Conservation (phyloP, 1,284 basidiomycete species). For the Puccinia novopanici region DNA sequence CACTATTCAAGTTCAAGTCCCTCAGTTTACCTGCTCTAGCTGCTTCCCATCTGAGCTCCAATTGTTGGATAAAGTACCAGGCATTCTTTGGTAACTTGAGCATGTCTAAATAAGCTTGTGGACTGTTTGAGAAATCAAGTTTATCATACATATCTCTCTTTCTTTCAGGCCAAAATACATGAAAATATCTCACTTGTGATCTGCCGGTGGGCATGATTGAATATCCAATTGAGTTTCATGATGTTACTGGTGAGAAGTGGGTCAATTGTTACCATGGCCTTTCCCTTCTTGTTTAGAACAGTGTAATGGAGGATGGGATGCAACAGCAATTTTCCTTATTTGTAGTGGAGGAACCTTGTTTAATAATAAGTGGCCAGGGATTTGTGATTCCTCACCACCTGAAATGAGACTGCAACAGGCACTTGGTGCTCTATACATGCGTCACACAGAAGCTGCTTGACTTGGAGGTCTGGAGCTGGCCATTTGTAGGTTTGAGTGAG, state of each 20-base stretch:
- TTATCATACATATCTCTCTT: background rate
- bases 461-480: constrained; percentile 41
- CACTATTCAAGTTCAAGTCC: constrained; percentile 17
- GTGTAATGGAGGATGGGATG: constrained; percentile 2
- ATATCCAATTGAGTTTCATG: background rate
- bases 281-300: constrained; percentile 16
- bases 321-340: background rate
- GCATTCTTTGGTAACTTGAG: constrained; percentile 41
- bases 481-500: constrained; percentile 28
- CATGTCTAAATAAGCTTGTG: constrained; percentile 4
- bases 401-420: constrained; percentile 13
- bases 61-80: constrained; percentile 45
- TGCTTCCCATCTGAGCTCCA: constrained; percentile 49
- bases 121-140: background rate
- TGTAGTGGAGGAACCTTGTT: constrained; percentile 37
- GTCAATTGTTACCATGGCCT: background rate
- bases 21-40: constrained; percentile 43
- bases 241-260: constrained; percentile 3
- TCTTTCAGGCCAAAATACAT: background rate
- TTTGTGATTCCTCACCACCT: constrained; percentile 20
- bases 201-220: background rate
- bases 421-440: constrained; percentile 18
- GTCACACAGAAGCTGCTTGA: background rate
- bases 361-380: constrained; percentile 36
- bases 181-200: background rate